Percentiles rank a stretch among this genome's conserved stretches.
phyloP scores from a whole-genome alignment of 805 yeast genomes.

The Candida argentea region DNA sequence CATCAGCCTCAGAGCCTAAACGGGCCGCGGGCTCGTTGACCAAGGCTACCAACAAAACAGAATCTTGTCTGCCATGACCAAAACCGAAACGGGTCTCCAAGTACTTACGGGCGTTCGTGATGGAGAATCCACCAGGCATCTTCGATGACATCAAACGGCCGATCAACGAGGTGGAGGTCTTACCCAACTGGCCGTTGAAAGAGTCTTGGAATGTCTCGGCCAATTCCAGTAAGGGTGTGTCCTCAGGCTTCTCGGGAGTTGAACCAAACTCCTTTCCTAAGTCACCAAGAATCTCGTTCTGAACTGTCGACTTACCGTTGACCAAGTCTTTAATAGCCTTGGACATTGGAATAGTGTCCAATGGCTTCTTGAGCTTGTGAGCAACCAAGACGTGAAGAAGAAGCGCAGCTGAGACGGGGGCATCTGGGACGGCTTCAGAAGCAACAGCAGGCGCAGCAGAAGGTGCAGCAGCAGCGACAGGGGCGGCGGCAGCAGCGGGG shows the following conservation, averaged over 20 bases:
- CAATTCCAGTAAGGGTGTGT: slow-evolving; percentile 89
- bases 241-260: slow-evolving; percentile 99
- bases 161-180: slow-evolving; percentile 80
- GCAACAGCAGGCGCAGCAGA: slow-evolving; percentile 71
- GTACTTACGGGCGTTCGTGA: slow-evolving; percentile 86
- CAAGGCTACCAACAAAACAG: slow-evolving; percentile 72
- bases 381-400: slow-evolving; percentile 86
- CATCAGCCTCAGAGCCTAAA: slow-evolving; percentile 78
- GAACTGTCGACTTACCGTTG: slow-evolving; percentile 97
- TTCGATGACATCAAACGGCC: slow-evolving; percentile 90
- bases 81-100: slow-evolving; percentile 89
- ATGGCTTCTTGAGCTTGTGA: slow-evolving; percentile 85
- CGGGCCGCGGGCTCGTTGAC: slow-evolving; percentile 88
- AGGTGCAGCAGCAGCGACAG: slow-evolving; percentile 46
- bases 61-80: slow-evolving; percentile 89
- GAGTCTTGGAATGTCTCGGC: slow-evolving; percentile 93
- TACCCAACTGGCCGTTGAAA: slow-evolving; percentile 83
- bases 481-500: slow-evolving; percentile 48
- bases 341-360: slow-evolving; percentile 75
- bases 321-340: slow-evolving; percentile 96
- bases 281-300: slow-evolving; percentile 97
- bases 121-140: slow-evolving; percentile 99
- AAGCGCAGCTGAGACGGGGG: slow-evolving; percentile 76
- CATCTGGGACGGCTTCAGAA: slow-evolving; percentile 78
- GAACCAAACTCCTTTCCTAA: slow-evolving; percentile 96